Base-by-base conservation (phyloP, 352 stramenopile species). In the Phytophthora uliginosa region DNA sequence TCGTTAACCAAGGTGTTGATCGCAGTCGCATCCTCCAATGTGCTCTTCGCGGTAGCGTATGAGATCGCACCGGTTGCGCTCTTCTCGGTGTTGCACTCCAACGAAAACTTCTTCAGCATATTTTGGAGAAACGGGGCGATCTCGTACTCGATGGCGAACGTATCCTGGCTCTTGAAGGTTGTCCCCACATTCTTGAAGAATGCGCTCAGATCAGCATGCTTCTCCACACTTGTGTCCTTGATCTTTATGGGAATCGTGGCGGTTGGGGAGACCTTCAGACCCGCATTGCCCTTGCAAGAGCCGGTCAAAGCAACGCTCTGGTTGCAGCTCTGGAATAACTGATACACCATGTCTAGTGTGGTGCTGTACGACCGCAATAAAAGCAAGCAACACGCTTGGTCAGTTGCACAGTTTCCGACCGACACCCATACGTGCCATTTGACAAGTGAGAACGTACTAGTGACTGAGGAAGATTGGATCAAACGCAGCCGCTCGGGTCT, bases 291-390 rank as follows among this genome's bases (percentile, higher is more conserved):
- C 36, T 60, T 57, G 54, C 75, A 84, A 17, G 69, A 66, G 0
- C 75, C 74, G 0, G 81, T 79, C 17, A 93, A 58, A 55, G 65
- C 54, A 62, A 71, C 20, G 48, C 60, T 84, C 62, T 77, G 73
- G 52, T 82, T 86, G 69, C 84, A 94, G 45, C 71, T 81, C 63
- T 91, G 83, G 58, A 84, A 83, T 56, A 92, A 82, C 42, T 85
- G 84, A 59, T 91, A 94, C 47, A 91, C 61, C 62, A 89, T 74
- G 26, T 91, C 86, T 5, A 88, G 33, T 68, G 81, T 89, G 24
- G 84, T 75, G 42, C 69, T 85, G 28, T 18, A 71, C 13, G 59
- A 53, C 7, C 66, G 84, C 28, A 57, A 50, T 36, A 52, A 64
- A 60, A 51, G 20, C 56, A 15, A 33, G 51, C 13, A 15, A 8